Base-by-base conservation (phyloP, 2,329 filamentous ascomycete genomes). In the Sporothrix dimorphospora region DNA sequence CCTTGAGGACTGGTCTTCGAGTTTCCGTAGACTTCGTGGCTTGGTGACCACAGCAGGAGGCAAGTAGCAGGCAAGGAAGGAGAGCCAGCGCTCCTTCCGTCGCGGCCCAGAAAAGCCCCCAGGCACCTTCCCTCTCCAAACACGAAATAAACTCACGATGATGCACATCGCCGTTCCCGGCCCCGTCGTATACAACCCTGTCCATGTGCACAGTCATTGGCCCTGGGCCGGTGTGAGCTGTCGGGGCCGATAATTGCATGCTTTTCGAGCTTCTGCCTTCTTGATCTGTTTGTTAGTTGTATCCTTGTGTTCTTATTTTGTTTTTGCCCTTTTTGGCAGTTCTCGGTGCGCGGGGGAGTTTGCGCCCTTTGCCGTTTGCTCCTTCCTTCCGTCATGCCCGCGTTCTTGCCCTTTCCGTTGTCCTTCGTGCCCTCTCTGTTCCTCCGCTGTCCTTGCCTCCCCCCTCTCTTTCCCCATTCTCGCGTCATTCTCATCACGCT, bases 121-220 rank as follows among this genome's bases (percentile, higher is more conserved):
- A 38, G 21, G 40, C 16, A 45, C 24, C n/a, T 42, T 42, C 38
- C 12, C 67, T 49, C 27, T 49, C 14, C 24, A 30, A 9, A 49
- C 42, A 45, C 21, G 21, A 47, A 66, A 68, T 53, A 68, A 21
- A 24, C 9, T 67, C 45, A 38, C 27, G 65, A 68, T 68, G 65
- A 68, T 51, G 65, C 65, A 55, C 30, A 49, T 53, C 47, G 65
- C 65, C 65, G 65, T 45, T 40, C 65, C 30, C 65, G 30, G 65
- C 65, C 5, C 65, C 47, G 65, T 66, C 14, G 45, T 68, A 69
- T 57, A 70, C 40, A 47, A 38, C 53, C 53, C 53, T 38, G 51
- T n/a, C 2, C 68, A 61, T 70, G 68, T 70, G 68, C 68, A 40
- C 53, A 42, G 53, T 24, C 68, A 70, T 70, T 61, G 68, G 68